phyloP scores from a whole-genome alignment of 805 yeast genomes.

The Zygoascus biomembranicola region DNA sequence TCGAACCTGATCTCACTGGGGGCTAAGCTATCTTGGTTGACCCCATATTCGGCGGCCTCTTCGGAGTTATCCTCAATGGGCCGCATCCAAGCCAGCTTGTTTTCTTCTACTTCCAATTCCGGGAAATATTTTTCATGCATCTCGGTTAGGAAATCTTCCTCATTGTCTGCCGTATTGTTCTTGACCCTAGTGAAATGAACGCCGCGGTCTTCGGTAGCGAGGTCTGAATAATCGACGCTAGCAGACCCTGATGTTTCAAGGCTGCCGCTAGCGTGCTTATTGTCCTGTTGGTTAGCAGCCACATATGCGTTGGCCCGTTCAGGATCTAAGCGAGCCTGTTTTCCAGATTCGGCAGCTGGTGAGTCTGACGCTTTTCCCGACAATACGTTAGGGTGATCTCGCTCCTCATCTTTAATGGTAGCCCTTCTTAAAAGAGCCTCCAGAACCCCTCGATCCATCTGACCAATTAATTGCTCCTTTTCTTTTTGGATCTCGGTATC shows the following conservation, averaged over 20 bases:
- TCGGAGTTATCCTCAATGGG: constrained; percentile 35
- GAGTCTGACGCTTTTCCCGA: neutral
- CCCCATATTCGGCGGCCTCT: constrained; percentile 35
- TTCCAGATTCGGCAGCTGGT: neutral
- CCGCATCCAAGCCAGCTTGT: constrained; percentile 87
- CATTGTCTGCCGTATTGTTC: constrained; percentile 32
- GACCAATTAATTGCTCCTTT: constrained; percentile 55
- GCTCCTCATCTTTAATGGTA: constrained; percentile 35
- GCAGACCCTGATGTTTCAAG: neutral
- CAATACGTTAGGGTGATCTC: neutral
- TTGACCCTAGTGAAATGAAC: constrained; percentile 1
- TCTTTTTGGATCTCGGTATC: constrained; percentile 57
- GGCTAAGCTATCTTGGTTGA: constrained; percentile 30
- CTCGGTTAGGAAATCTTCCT: constrained; percentile 70
- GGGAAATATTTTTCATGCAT: constrained; percentile 84
- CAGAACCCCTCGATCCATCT: constrained; percentile 61
- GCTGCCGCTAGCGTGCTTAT: neutral
- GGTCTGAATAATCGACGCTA: neutral
- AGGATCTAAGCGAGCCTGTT: neutral
- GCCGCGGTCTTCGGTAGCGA: neutral
- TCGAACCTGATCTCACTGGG: constrained; percentile 74
- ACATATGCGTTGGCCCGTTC: neutral
- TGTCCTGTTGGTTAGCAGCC: neutral
- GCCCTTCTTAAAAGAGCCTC: constrained; percentile 34
- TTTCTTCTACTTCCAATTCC: constrained; percentile 74